These are phyloP conservation scores for Talaromyces sp. DNA, from an alignment of 2,329 filamentous ascomycete genomes.

Conservation along the genomic window DNA sequence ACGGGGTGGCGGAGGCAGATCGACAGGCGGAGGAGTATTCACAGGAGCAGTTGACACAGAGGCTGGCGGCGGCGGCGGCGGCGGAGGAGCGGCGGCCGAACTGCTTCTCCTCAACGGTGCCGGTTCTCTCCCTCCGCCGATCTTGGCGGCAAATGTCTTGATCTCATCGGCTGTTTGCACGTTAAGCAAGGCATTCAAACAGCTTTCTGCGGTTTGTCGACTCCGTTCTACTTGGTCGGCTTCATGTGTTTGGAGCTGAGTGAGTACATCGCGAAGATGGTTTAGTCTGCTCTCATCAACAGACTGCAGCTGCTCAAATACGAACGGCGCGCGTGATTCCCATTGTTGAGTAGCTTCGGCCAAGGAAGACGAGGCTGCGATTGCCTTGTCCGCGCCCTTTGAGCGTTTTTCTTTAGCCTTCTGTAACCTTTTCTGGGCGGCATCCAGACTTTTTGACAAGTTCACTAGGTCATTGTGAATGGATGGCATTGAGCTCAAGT, in stretches of 20 bases:
- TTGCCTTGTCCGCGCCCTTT: constrained; percentile 67
- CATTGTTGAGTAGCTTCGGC: constrained; percentile 79
- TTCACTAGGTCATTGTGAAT: constrained; percentile 75
- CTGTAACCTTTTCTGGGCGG: constrained; percentile 77
- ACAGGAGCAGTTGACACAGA: constrained; percentile 19
- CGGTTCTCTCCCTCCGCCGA: constrained; percentile 33
- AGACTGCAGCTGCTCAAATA: constrained; percentile 88
- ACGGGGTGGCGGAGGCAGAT: constrained; percentile 35
- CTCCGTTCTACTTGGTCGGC: constrained; percentile 77
- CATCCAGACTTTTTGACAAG: constrained; percentile 80
- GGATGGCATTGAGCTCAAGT: constrained; percentile 74
- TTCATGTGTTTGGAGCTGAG: constrained; percentile 89
- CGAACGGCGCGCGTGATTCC: constrained; percentile 90
- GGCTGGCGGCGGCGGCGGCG: neutral
- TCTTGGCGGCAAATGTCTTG: constrained; percentile 42
- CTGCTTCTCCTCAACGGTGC: constrained; percentile 19
- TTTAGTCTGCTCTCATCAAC: constrained; percentile 86
- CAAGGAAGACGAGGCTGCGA: constrained; percentile 66
- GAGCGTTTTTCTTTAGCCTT: constrained; percentile 77
- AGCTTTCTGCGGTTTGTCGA: constrained; percentile 69
- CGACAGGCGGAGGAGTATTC: constrained; percentile 20
- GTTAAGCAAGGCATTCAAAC: constrained; percentile 77
- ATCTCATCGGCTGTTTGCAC: constrained; percentile 86
- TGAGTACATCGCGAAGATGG: constrained; percentile 83
- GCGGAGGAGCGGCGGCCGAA: constrained; percentile 15